Evolutionary conservation across 371 early-diverging fungal genomes (phyloP), one percentile per base, ranked within the genome.

Genomic region (Haplosporangium sp.): DNA sequence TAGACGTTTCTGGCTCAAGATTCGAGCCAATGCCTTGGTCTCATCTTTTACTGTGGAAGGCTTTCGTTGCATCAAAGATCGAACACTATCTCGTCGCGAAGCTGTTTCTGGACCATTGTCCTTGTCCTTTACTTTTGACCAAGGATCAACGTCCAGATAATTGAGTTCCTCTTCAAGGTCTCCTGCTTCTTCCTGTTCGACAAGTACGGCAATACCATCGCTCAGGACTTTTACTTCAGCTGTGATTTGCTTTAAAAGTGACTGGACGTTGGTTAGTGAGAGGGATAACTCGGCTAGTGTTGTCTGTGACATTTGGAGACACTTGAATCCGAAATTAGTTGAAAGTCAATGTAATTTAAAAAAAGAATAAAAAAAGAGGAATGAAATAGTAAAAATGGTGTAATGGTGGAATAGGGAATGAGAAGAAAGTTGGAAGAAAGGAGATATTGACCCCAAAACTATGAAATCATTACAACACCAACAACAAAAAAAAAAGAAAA

Each of bases 21-120:
- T 81, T 48, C 81, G 52, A 9, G 81, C 81, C 52, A 81, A 40
- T 3, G 81, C 81, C 63, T 81, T 81, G 17, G 81, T 81, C 53
- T 81, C 81, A 37, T 81, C 81, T 63, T 81, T 81, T 62, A 81
- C 81, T 4, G 81, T 81, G 48, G 81, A 81, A 11, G 81, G 81
- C 47, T 57, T 74, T 5, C 81, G 53, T 63, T 81, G 81, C n/a
- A 81, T 52, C 37, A 81, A 59, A 0, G 81, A 81, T 4, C 81
- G 81, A 55, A 81, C 71, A 58, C 81, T 81, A 47, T 81, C 74
- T 65, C 65, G 67, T 10, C 81, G 68, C 13, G 63, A 50, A 0
- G 68, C 62, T 4, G 57, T 62, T 35, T 58, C 52, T 4, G 52
- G 45, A 4, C 50, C 55, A 4, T 69, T 65, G 35, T 81, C 81